Conservation (phyloP, 2,329 filamentous ascomycete species). For the Epichloe bromicola region DNA sequence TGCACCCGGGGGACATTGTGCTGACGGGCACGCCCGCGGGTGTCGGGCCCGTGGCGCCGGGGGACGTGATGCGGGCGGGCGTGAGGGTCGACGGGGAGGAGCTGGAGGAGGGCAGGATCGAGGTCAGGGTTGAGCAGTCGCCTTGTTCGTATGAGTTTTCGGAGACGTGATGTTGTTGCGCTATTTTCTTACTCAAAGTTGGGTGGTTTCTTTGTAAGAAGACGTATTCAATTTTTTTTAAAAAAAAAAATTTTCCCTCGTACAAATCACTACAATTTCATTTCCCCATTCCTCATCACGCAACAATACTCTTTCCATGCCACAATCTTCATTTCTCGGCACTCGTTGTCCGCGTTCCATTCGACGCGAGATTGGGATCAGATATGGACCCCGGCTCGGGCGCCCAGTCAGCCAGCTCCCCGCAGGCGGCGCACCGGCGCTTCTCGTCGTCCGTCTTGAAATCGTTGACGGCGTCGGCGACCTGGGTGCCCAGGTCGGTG, state of each 20-base stretch:
- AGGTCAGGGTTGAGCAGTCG: slow-evolving; percentile 71
- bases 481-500: slow-evolving; percentile 83
- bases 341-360: too few relatives aligned
- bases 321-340: too few relatives aligned
- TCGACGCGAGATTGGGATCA: slow-evolving; percentile 38
- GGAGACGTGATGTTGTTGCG: slow-evolving; percentile 42
- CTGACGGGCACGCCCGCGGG: slow-evolving; percentile 97
- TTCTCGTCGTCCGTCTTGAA: slow-evolving; percentile 57
- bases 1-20: slow-evolving; percentile 84
- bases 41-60: slow-evolving; percentile 72
- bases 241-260: accelerated
- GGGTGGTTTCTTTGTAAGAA: too few relatives aligned
- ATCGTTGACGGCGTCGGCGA: slow-evolving; percentile 76
- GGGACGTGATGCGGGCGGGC: slow-evolving; percentile 72
- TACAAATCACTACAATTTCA: too few relatives aligned
- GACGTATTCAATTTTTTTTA: too few relatives aligned
- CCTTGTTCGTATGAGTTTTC: slow-evolving; percentile 64
- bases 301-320: too few relatives aligned
- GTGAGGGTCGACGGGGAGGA: slow-evolving; percentile 70
- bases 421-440: slow-evolving; percentile 68
- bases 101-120: slow-evolving; percentile 70
- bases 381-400: slow-evolving; percentile 46
- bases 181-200: too few relatives aligned
- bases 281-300: too few relatives aligned
- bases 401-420: slow-evolving; percentile 57